A percentile compares a stretch with the other conserved stretches of the same genome.
phyloP scores from a whole-genome alignment of 208 protist genomes.

The Trypanosoma rangeli region DNA sequence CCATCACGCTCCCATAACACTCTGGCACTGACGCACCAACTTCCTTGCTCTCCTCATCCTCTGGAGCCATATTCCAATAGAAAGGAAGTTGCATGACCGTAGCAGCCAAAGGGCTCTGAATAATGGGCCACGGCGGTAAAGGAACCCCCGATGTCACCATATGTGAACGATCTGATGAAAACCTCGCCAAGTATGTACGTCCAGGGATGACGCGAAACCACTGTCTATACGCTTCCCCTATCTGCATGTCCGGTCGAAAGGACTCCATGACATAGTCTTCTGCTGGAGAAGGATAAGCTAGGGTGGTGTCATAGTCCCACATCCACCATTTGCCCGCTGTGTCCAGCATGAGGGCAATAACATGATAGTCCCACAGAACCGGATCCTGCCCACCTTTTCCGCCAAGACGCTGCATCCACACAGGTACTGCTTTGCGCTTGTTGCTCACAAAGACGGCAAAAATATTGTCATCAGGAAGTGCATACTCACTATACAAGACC shows the following conservation, averaged over 20 bases:
- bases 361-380: conserved; percentile 32
- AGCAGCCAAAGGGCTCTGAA: conserved; percentile 6
- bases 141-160: conserved; percentile 14
- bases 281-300: conserved; percentile 20
- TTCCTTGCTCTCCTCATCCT: neutral
- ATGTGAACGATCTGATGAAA: conserved; percentile 30
- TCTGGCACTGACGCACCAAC: neutral
- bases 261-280: conserved; percentile 14
- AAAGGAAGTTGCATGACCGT: conserved; percentile 15
- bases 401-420: conserved; percentile 28
- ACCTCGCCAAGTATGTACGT: conserved; percentile 15
- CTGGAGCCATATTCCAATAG: conserved; percentile 12
- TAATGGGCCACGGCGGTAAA: conserved; percentile 22
- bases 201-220: conserved; percentile 26
- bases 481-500: conserved; percentile 9
- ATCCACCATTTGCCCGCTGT: neutral
- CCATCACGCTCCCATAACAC: conserved; percentile 5
- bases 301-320: conserved; percentile 23
- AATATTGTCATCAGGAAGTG: conserved; percentile 14
- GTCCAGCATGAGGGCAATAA: conserved; percentile 15
- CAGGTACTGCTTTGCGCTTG: conserved; percentile 6
- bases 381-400: neutral
- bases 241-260: conserved; percentile 13
- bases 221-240: conserved; percentile 9
- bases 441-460: conserved; percentile 37